Percentiles rank a stretch among this genome's conserved stretches.
Evolutionary conservation across 805 yeast genomes (phyloP).

Genomic region (Ogataea sp.): DNA sequence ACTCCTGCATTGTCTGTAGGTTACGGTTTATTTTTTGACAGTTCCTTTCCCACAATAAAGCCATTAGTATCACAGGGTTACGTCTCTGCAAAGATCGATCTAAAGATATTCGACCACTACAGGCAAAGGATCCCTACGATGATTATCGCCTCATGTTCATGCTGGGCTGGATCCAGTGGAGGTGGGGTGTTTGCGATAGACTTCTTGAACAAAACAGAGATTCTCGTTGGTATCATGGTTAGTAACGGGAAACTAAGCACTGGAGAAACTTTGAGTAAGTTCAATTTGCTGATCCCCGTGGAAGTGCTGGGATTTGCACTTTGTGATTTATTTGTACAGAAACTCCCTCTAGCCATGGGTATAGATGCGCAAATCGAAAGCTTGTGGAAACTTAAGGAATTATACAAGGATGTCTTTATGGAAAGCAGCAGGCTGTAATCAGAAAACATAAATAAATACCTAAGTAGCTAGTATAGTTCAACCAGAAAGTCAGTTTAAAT

Average conservation of each 20-base stretch:
- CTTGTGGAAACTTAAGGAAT: not conserved
- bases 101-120: constrained; percentile 7
- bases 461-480: too few species aligned
- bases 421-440: constrained; percentile 1
- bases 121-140: constrained; percentile 8
- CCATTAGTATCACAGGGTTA: constrained; percentile 30
- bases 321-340: constrained; percentile 11
- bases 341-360: not conserved
- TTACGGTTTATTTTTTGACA: constrained; percentile 30
- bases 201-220: constrained; percentile 3
- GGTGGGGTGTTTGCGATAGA: constrained; percentile 29
- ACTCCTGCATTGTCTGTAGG: constrained; percentile 27
- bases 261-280: constrained; percentile 12
- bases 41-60: not conserved
- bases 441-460: too few species aligned
- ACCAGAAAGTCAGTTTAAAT: too few species aligned
- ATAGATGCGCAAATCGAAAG: not conserved
- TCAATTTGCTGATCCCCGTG: constrained; percentile 13
- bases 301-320: constrained; percentile 12
- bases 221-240: constrained; percentile 33
- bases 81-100: constrained; percentile 15
- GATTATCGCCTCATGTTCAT: constrained; percentile 31
- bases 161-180: constrained; percentile 47
- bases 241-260: constrained; percentile 27
- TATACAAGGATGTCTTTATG: constrained; percentile 1